A percentile compares a stretch with the other conserved stretches of the same genome.
phyloP scores from a whole-genome alignment of 768 basidiomycete genomes.

The Kwoniella sp. region DNA sequence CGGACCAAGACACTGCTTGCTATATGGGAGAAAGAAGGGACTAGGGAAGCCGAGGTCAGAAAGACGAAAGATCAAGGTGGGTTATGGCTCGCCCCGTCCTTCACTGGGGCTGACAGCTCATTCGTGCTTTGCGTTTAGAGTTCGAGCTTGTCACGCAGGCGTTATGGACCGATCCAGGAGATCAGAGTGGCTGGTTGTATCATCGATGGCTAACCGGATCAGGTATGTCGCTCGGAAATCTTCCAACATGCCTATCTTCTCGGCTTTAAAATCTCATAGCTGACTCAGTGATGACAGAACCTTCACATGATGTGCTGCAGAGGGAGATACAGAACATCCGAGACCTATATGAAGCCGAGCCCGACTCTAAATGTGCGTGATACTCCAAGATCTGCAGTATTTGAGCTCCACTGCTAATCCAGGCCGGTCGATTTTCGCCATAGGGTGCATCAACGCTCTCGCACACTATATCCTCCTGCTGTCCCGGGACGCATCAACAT shows the following conservation, averaged over 20 bases:
- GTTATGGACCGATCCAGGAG: conserved; percentile 92
- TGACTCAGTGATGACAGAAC: conserved; percentile 56
- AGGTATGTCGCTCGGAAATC: conserved; percentile 59
- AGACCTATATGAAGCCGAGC: conserved; percentile 82
- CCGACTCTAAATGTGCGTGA: conserved; percentile 83
- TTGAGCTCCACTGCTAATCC: neutral
- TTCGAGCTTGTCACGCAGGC: conserved; percentile 90
- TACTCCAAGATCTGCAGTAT: too few species aligned
- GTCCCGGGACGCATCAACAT: conserved; percentile 57
- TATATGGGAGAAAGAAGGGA: conserved; percentile 62
- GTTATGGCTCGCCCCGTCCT: conserved; percentile 32
- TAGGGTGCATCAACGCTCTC: conserved; percentile 94
- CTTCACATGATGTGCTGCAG: conserved; percentile 64
- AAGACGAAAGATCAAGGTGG: conserved; percentile 72
- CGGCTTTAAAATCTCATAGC: neutral
- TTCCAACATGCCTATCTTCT: neutral
- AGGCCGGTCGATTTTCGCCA: too few species aligned
- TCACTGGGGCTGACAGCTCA: too few species aligned
- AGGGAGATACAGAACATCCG: conserved; percentile 77
- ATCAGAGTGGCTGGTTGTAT: conserved; percentile 98
- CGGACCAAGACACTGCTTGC: conserved; percentile 75
- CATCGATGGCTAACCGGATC: conserved; percentile 93
- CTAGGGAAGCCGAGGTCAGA: conserved; percentile 59
- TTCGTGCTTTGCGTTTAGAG: conserved; percentile 61
- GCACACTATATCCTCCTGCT: conserved; percentile 79